Evolutionary conservation across 257 asterid species (phyloP).

Genomic region (Fraxinus pennsylvanica): DNA sequence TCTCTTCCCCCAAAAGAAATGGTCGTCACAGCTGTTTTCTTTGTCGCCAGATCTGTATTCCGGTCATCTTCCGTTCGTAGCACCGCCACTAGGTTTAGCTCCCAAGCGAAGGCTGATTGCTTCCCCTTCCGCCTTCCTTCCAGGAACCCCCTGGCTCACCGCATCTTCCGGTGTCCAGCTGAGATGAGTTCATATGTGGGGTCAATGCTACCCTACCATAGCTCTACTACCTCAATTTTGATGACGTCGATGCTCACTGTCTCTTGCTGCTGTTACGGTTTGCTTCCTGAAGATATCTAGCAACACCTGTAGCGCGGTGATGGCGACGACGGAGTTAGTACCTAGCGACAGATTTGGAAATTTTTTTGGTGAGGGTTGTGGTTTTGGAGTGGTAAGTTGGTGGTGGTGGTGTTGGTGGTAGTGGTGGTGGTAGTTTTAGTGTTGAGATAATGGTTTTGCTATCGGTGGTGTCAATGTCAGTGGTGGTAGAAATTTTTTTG

Average conservation of each 20-base stretch:
- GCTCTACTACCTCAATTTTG: conserved; percentile 88
- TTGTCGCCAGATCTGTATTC: conserved; percentile 67
- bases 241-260: conserved; percentile 91
- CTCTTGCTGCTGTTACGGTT: conserved; percentile 67
- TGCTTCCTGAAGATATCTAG: conserved; percentile 96
- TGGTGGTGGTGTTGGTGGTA: too few species aligned
- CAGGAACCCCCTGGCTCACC: conserved; percentile 49
- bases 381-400: too few species aligned
- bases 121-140: conserved; percentile 67
- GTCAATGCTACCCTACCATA: conserved; percentile 81
- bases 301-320: too few species aligned
- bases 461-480: too few species aligned
- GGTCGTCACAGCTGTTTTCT: conserved; percentile 49
- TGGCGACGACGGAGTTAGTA: too few species aligned
- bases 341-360: too few species aligned
- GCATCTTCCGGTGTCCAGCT: conserved; percentile 67
- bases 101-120: conserved; percentile 62
- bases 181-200: conserved; percentile 87
- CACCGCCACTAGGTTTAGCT: conserved; percentile 56
- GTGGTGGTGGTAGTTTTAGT: too few species aligned
- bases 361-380: too few species aligned
- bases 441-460: too few species aligned
- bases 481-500: too few species aligned
- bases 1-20: too few species aligned
- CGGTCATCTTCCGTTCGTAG: conserved; percentile 68